Evolutionary conservation across 192 early-diverging fungal genomes (phyloP).

Genomic region (Gamsiella multidivaricata): DNA sequence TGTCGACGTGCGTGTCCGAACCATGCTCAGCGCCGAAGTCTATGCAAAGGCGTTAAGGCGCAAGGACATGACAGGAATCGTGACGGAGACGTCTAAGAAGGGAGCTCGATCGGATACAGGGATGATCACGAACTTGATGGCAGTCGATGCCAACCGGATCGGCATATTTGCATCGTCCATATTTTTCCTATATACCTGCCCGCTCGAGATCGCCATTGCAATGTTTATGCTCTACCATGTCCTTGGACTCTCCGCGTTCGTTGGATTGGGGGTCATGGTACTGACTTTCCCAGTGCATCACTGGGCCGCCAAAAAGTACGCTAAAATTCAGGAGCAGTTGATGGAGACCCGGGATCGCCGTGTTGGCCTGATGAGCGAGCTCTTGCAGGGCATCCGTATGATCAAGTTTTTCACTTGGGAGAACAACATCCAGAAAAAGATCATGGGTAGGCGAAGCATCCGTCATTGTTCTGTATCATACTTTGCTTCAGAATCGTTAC

Average conservation of each 20-base stretch:
- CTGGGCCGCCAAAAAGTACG: conserved; percentile 64
- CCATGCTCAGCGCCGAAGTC: conserved; percentile 64
- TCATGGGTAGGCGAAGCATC: conserved; percentile 60
- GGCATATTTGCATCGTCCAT: conserved; percentile 67
- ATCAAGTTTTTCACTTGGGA: conserved; percentile 92
- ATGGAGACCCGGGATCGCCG: conserved; percentile 78
- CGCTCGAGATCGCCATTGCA: conserved; percentile 76
- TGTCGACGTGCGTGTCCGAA: conserved; percentile 61
- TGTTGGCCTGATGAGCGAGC: conserved; percentile 80
- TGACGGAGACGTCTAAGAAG: conserved; percentile 23
- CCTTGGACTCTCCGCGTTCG: conserved; percentile 81
- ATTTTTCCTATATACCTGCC: conserved; percentile 72
- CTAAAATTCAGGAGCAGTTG: conserved; percentile 63
- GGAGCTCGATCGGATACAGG: conserved; percentile 57
- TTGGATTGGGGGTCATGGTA: conserved; percentile 78
- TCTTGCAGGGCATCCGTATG: conserved; percentile 85
- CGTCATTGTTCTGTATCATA: neutral
- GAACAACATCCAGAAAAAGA: conserved; percentile 72
- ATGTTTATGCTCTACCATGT: conserved; percentile 76
- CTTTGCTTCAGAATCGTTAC: no score
- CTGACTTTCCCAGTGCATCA: conserved; percentile 72
- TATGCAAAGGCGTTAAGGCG: conserved; percentile 62
- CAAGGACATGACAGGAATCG: conserved; percentile 57
- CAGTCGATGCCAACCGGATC: conserved; percentile 77
- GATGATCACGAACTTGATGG: conserved; percentile 80